Percentiles rank a stretch among this genome's conserved stretches.
phyloP scores from a whole-genome alignment of 108 stramenopile genomes.

The Skeletonema potamos region DNA sequence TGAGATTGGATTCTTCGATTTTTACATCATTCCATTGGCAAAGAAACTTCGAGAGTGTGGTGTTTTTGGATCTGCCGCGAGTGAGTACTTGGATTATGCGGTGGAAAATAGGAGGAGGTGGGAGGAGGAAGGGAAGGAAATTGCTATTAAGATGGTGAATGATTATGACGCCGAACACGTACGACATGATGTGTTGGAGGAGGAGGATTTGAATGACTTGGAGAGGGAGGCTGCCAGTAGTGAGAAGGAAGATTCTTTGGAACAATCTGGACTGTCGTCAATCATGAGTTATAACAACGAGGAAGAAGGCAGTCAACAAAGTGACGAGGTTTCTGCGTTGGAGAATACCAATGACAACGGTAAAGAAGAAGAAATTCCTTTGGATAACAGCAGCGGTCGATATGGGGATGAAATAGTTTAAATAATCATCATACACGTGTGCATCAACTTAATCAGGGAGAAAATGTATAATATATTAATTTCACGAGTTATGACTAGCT shows the following conservation, averaged over 20 bases:
- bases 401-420: not conserved
- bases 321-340: not conserved
- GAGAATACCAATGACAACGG: not conserved
- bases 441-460: not conserved
- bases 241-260: not conserved
- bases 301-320: not conserved
- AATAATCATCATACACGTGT: not conserved
- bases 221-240: not conserved
- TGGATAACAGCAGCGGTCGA: not conserved
- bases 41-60: conserved; percentile 53
- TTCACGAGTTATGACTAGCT: not conserved
- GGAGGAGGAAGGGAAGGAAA: conserved; percentile 42
- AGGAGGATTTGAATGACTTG: not conserved
- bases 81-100: conserved; percentile 47
- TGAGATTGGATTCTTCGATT: conserved; percentile 55
- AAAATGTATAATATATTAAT: not conserved
- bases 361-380: not conserved
- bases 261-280: not conserved
- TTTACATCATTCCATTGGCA: conserved; percentile 53
- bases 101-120: conserved; percentile 47
- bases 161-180: not conserved
- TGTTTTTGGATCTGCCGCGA: conserved; percentile 44
- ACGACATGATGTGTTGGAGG: not conserved
- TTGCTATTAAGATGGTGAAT: conserved; percentile 26
- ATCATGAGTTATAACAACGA: not conserved